Percentiles rank a stretch among this genome's conserved stretches.
These are phyloP conservation scores for Mycena leptocephala DNA, from an alignment of 768 basidiomycete species.

Conservation along the genomic window DNA sequence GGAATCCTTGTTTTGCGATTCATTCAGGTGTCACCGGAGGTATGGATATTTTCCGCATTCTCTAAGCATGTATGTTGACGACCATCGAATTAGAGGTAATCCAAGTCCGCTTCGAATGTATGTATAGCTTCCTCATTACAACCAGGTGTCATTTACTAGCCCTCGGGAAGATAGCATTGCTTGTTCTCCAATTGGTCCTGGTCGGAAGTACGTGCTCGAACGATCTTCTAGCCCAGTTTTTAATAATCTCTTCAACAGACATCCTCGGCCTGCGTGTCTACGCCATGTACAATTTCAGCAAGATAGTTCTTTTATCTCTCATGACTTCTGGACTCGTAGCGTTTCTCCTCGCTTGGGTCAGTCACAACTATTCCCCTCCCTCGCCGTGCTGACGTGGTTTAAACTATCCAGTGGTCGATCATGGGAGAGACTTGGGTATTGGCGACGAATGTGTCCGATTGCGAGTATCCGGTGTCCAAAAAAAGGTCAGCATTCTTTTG, in stretches of 20 bases:
- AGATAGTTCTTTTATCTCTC: neutral
- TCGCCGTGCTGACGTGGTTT: neutral
- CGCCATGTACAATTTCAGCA: constrained; percentile 9
- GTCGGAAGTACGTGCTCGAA: neutral
- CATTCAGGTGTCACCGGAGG: neutral
- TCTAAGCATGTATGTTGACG: neutral
- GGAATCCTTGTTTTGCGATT: neutral
- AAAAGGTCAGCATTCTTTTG: neutral
- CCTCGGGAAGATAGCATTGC: neutral
- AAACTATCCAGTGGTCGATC: neutral
- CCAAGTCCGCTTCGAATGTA: neutral
- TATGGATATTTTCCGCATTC: neutral
- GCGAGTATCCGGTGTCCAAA: neutral
- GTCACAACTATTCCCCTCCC: neutral
- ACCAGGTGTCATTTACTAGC: neutral
- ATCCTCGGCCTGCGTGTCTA: neutral
- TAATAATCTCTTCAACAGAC: neutral
- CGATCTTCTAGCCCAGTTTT: neutral
- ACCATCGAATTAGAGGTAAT: neutral
- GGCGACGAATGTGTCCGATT: neutral
- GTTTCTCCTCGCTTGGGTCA: neutral
- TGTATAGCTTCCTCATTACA: neutral
- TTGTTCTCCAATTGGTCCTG: neutral
- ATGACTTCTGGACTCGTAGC: neutral
- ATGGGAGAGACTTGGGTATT: neutral